Base-by-base conservation (phyloP, 257 asterid genomes). In the Solanum pinnatisectum region DNA sequence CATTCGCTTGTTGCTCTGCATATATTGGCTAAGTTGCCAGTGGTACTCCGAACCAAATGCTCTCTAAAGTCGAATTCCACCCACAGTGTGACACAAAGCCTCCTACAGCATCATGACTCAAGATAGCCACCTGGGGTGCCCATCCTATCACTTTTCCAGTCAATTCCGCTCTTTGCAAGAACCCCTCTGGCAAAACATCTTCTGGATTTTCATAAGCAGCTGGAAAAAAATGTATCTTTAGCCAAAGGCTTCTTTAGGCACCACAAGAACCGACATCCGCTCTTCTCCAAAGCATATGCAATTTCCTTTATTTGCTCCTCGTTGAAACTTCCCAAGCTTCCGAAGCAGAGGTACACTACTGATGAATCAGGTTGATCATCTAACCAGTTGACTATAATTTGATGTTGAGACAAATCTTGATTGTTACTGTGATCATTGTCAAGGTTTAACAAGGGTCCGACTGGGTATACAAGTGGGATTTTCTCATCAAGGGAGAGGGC, bases 381-480 rank as follows among this genome's bases (percentile, higher is more conserved):
- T 1, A 90, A 40, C 87, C 89, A 90, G 60, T 86, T 74, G 52
- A 88, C 42, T 4, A 78, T 27, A 3, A 23, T 49, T 49, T 49
- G 60, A 49, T 49, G 60, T 49, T 49, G 60, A 49, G 60, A 49
- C 22, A 5, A 49, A 49, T 49, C 60, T 49, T 49, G 0, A 49
- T 49, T 49, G 8, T 49, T 49, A 49, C 22, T 13, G 60, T 49
- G 36, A 30, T 22, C 22, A 16, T 70, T 36, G 4, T 82, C 72
- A 20, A 70, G 79, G 72, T 86, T 89, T n/a, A 92, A 5, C 2
- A 92, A 36, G 60, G 97, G 95, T 5, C 97, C 95, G 11, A 92
- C 56, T 0, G 94, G 89, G 84, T 93, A 92, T 2, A 92, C 76
- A 14, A 81, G 89, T 5, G 92, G 94, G 77, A 87, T 39, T 20